Evolutionary conservation across 225 moss, liverwort and hornwort species (phyloP).

Genomic region (Anthoceros angustus): DNA sequence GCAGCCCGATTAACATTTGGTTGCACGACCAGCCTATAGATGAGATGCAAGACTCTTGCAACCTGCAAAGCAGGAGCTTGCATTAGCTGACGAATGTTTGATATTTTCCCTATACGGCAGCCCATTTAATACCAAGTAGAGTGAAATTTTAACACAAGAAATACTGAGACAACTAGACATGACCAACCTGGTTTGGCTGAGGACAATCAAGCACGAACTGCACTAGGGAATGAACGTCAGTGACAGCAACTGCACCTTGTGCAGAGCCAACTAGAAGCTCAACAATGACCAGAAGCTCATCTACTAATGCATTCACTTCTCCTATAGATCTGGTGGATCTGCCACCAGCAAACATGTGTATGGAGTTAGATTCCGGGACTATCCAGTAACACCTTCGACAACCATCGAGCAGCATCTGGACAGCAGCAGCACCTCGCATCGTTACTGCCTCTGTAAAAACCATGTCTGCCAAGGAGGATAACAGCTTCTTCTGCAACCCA

Average conservation of each 20-base stretch:
- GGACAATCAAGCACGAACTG: conserved; percentile 97
- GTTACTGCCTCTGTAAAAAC: conserved; percentile 85
- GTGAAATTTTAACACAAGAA: not conserved
- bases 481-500: conserved; percentile 87
- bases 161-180: not conserved
- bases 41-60: conserved; percentile 75
- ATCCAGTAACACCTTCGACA: conserved; percentile 99
- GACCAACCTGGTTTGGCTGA: conserved; percentile 87
- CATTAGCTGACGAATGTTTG: not conserved
- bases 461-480: conserved; percentile 91
- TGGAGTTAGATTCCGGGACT: conserved; percentile 72
- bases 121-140: not conserved
- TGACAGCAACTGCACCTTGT: conserved; percentile 59
- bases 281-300: conserved; percentile 93
- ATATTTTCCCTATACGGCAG: not conserved
- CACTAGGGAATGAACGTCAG: conserved; percentile 89
- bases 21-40: conserved; percentile 78
- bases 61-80: conserved; percentile 31
- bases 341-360: conserved; percentile 64
- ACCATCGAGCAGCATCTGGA: conserved; percentile 93
- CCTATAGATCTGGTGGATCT: conserved; percentile 69
- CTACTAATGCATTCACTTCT: conserved; percentile 90
- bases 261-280: conserved; percentile 90
- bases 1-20: conserved; percentile 61
- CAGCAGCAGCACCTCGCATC: conserved; percentile 87